Percentiles rank a stretch among this genome's conserved stretches.
Evolutionary conservation across 208 protist species (phyloP).

Genomic region (Trypanosoma grayi): DNA sequence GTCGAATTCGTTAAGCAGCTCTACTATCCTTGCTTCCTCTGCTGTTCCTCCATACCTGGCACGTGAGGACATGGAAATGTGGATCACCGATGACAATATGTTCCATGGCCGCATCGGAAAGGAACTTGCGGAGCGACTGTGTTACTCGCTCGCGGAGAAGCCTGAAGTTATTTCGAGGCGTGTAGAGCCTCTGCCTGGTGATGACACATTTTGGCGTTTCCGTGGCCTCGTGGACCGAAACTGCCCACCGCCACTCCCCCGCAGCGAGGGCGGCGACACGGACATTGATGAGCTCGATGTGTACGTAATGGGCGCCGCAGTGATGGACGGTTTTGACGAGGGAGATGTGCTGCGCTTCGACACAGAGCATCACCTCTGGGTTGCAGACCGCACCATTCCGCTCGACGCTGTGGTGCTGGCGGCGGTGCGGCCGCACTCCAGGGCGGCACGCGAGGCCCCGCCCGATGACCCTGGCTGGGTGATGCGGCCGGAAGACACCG

Average conservation of each 20-base stretch:
- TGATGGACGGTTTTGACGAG: constrained; percentile 79
- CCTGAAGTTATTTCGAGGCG: constrained; percentile 65
- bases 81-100: constrained; percentile 79
- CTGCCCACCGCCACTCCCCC: constrained; percentile 52
- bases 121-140: constrained; percentile 63
- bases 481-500: constrained; percentile 9
- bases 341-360: constrained; percentile 77
- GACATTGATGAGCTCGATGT: constrained; percentile 39
- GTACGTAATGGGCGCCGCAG: constrained; percentile 78
- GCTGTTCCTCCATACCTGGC: constrained; percentile 7
- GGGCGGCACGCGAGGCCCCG: constrained; percentile 56
- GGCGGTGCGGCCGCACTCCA: constrained; percentile 77
- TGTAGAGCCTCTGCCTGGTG: constrained; percentile 45
- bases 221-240: constrained; percentile 63
- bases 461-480: constrained; percentile 64
- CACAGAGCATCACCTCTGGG: constrained; percentile 43
- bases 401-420: constrained; percentile 76
- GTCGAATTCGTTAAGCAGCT: background rate
- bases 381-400: constrained; percentile 64
- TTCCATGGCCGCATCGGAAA: constrained; percentile 73
- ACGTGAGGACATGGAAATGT: constrained; percentile 70
- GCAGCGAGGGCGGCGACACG: constrained; percentile 3
- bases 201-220: constrained; percentile 76
- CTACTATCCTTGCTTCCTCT: constrained; percentile 19
- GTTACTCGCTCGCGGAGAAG: constrained; percentile 64